Evolutionary conservation across 1,139 yeast genomes (phyloP), one percentile per base, ranked within the genome.

Genomic region (Pichia norvegensis): DNA sequence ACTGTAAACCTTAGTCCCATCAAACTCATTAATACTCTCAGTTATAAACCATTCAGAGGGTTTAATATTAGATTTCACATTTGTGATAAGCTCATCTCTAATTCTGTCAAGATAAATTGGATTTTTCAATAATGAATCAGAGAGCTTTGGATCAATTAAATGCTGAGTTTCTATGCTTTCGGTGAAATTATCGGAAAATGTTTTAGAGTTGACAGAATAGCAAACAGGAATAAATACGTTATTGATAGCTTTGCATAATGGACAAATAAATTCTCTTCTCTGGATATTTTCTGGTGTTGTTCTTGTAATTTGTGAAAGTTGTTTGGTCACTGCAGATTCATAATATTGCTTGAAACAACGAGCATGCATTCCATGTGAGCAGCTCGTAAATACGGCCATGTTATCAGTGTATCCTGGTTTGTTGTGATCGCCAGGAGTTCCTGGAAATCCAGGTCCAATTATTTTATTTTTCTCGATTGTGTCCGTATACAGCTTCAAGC

Each of bases 301-400:
- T 60, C 95, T 70, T 0, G 95, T 85, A 31, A 88, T 78, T 58
- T 86, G 95, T 33, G 74, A 74, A 56, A 58, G 47, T 33, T 77
- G 85, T 29, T 82, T 73, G 14, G 70, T 65, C 46, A 76, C 68
- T 41, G 74, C 72, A 19, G 78, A 72, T 43, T 70, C 69, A 58
- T 79, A 66, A 59, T 79, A 85, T 49, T 80, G 79, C 46, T 76
- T 62, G 55, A 82, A 85, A 59, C 98, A 92, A 33, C 76, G 73
- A 53, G 76, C 79, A 63, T 92, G 98, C 80, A 92, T 83, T 1
- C 95, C 95, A 65, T 92, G 98, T 0, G 97, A 95, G 67, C 98
- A 92, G 44, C 95, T 81, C 55, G 82, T 79, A 6, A 88, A 70
- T 1, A 85, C 79, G 8, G 81, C 67, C 44, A 73, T 73, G 43